Evolutionary conservation across 345 rosid genomes (phyloP).

Genomic region (Eutrema heterophyllum): DNA sequence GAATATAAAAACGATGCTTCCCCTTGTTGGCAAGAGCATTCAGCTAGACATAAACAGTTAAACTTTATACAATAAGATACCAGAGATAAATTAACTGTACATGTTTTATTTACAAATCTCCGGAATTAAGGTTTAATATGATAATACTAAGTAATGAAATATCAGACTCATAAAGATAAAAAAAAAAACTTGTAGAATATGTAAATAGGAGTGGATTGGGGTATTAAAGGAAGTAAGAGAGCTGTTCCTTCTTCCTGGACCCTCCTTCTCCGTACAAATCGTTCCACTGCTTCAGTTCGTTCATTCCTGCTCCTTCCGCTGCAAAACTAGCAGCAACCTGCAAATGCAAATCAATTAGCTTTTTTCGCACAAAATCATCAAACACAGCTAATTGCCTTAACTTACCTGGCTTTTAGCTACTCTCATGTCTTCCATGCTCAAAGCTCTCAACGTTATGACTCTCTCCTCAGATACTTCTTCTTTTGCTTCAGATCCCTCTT

Average conservation of each 20-base stretch:
- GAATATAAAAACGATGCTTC: not conserved
- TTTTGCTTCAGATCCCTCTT: constrained; percentile 30
- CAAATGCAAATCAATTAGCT: not conserved
- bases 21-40: not conserved
- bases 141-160: constrained; percentile 15
- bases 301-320: constrained; percentile 71
- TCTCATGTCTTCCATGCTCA: constrained; percentile 91
- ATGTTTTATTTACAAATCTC: constrained; percentile 23
- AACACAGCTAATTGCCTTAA: not conserved
- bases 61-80: constrained; percentile 6
- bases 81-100: constrained; percentile 5
- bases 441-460: constrained; percentile 58
- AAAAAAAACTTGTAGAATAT: not conserved
- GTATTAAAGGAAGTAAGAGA: constrained; percentile 74
- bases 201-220: not conserved
- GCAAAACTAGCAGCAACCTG: constrained; percentile 96
- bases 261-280: constrained; percentile 93
- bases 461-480: constrained; percentile 58
- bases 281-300: constrained; percentile 89
- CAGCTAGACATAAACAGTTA: constrained; percentile 5
- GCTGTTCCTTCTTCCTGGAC: constrained; percentile 84
- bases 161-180: not conserved
- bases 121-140: not conserved
- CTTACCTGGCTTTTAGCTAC: constrained; percentile 87
- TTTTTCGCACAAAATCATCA: not conserved